A percentile compares a stretch with the other conserved stretches of the same genome.
Conservation (phyloP, 257 asterid species). For the Hygrophila difformis region DNA sequence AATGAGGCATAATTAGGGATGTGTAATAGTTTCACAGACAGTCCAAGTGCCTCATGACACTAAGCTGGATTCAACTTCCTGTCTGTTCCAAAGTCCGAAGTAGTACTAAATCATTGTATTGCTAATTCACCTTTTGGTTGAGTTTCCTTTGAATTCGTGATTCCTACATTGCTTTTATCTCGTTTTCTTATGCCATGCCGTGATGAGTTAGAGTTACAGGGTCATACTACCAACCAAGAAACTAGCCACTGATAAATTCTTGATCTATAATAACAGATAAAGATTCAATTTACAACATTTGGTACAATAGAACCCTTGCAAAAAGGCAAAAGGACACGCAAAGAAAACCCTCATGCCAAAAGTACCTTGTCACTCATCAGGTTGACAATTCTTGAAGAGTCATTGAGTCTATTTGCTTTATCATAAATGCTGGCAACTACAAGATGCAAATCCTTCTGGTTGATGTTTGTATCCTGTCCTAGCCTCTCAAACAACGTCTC, state of each 20-base stretch:
- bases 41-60: conserved; percentile 4
- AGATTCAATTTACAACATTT: conserved; percentile 22
- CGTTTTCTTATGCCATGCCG: no score
- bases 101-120: neutral
- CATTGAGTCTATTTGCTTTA: conserved; percentile 68
- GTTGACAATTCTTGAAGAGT: conserved; percentile 59
- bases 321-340: neutral
- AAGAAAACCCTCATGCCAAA: conserved; percentile 13
- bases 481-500: conserved; percentile 49
- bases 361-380: conserved; percentile 51
- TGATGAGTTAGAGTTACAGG: no score
- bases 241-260: no score
- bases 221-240: no score
- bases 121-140: neutral
- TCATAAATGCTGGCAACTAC: conserved; percentile 79
- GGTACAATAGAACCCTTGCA: conserved; percentile 1
- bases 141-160: neutral
- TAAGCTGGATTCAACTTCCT: neutral
- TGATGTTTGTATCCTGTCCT: conserved; percentile 46
- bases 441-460: conserved; percentile 73
- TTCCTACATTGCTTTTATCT: no score
- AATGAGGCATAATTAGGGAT: neutral
- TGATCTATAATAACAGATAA: no score
- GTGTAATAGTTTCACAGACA: no score
- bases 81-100: conserved; percentile 10